Evolutionary conservation across 352 stramenopile species (phyloP).

Genomic region (Phytophthora sp.): DNA sequence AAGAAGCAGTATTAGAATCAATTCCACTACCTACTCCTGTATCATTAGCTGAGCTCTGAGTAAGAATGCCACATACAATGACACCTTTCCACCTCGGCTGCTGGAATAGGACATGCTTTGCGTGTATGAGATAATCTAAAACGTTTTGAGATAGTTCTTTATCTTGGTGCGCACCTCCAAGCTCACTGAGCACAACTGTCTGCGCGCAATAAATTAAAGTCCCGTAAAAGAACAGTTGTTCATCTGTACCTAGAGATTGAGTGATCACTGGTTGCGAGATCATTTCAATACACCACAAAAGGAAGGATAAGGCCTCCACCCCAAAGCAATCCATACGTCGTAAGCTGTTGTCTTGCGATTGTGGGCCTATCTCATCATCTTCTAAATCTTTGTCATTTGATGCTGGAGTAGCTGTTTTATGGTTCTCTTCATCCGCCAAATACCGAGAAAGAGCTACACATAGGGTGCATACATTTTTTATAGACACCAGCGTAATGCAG

Average conservation of each 20-base stretch:
- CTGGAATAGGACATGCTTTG: conserved; percentile 68
- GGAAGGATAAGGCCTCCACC: conserved; percentile 53
- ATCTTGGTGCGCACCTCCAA: conserved; percentile 50
- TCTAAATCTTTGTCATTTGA: not conserved
- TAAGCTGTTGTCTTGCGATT: not conserved
- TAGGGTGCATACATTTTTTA: conserved; percentile 67
- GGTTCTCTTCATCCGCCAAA: conserved; percentile 57
- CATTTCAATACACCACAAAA: conserved; percentile 51
- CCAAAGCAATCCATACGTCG: conserved; percentile 48
- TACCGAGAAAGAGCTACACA: conserved; percentile 61
- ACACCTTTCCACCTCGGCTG: conserved; percentile 68
- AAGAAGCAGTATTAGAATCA: conserved; percentile 5
- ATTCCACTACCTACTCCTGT: not conserved
- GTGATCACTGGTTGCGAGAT: conserved; percentile 39
- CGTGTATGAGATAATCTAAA: conserved; percentile 47
- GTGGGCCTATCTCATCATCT: not conserved
- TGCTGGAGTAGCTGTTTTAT: conserved; percentile 18
- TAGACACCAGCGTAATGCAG: conserved; percentile 48
- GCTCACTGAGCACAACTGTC: conserved; percentile 57
- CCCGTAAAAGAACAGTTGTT: conserved; percentile 78
- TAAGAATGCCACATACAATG: conserved; percentile 48
- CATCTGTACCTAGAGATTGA: conserved; percentile 51
- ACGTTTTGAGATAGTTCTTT: conserved; percentile 27
- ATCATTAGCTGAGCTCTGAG: conserved; percentile 14
- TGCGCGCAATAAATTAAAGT: conserved; percentile 72